phyloP scores from a whole-genome alignment of 352 stramenopile species.

The Phytophthora rubi region DNA sequence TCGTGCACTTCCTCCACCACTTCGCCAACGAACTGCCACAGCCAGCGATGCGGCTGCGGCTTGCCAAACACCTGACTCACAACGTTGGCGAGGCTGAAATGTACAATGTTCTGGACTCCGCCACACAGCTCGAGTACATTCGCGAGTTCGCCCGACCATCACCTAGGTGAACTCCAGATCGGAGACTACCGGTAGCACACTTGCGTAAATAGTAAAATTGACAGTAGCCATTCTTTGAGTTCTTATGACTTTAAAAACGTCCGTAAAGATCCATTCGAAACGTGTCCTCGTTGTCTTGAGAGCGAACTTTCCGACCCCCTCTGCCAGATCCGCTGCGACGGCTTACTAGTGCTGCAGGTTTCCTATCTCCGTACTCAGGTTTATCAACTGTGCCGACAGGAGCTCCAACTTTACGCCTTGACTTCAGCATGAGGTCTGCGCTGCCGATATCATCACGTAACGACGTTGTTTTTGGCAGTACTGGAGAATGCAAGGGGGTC shows the following conservation, averaged over 20 bases:
- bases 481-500: background rate
- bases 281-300: slow-evolving; percentile 21
- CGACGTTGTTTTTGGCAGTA: background rate
- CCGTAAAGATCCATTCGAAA: slow-evolving; percentile 46
- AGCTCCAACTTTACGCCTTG: background rate
- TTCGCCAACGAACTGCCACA: slow-evolving; percentile 40
- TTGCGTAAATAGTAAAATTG: background rate
- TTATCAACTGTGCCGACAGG: background rate
- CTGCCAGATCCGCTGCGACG: slow-evolving; percentile 9
- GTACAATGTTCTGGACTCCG: slow-evolving; percentile 67
- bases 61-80: slow-evolving; percentile 55
- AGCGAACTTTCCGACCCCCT: background rate
- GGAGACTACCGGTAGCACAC: background rate
- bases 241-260: slow-evolving; percentile 23
- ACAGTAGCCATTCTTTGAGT: background rate
- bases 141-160: slow-evolving; percentile 37
- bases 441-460: background rate
- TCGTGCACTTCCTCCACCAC: slow-evolving; percentile 50
- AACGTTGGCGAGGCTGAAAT: slow-evolving; percentile 60
- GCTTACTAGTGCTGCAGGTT: slow-evolving; percentile 4
- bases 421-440: background rate
- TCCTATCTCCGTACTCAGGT: slow-evolving; percentile 12
- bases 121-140: slow-evolving; percentile 49
- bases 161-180: background rate
- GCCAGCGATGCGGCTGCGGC: slow-evolving; percentile 35